Percentiles rank a stretch among this genome's conserved stretches.
phyloP scores from a whole-genome alignment of 352 stramenopile genomes.

The Globisporangium splendens region DNA sequence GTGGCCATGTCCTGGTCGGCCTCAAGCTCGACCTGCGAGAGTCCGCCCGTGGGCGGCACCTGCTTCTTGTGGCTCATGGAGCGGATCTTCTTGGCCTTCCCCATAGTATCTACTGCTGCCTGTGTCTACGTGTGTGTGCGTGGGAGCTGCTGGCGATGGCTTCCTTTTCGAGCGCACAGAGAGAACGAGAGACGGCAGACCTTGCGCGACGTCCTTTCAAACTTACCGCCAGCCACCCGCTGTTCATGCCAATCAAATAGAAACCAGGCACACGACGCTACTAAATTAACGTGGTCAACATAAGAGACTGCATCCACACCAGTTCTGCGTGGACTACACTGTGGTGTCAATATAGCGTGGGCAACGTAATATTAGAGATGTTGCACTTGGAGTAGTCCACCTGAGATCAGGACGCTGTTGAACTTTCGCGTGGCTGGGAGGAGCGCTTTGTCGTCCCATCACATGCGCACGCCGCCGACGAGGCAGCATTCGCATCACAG shows the following conservation, averaged over 20 bases:
- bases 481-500: not conserved
- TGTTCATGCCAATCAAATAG: not conserved
- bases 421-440: conserved; percentile 6
- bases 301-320: not conserved
- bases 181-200: not conserved
- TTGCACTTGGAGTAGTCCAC: not conserved
- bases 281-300: conserved; percentile 1
- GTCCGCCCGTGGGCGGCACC: conserved; percentile 50
- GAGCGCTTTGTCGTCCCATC: not conserved
- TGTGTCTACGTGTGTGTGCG: not conserved
- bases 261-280: not conserved
- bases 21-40: conserved; percentile 56
- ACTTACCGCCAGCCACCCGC: not conserved
- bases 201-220: not conserved
- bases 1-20: conserved; percentile 30
- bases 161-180: not conserved
- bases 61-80: conserved; percentile 83
- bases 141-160: not conserved
- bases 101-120: conserved; percentile 33
- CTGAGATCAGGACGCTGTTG: not conserved
- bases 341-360: not conserved
- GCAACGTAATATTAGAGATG: not conserved
- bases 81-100: conserved; percentile 86
- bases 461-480: not conserved
- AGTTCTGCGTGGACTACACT: too few relatives aligned